A percentile compares a stretch with the other conserved stretches of the same genome.
Evolutionary conservation across 169 alveolate species (phyloP).

Genomic region (Plasmodium ovale): DNA sequence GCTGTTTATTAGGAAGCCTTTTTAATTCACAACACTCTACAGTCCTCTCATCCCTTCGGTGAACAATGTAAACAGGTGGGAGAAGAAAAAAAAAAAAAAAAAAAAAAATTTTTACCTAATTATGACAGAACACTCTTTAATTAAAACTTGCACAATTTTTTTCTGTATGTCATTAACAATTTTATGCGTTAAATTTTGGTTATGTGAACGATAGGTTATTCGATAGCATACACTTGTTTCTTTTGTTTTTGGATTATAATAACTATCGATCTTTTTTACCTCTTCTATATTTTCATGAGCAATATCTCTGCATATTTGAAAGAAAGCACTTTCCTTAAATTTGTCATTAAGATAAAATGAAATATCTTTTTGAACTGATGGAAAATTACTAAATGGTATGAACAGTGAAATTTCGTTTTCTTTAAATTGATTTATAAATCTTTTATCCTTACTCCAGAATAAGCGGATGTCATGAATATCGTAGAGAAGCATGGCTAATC

Average conservation of each 20-base stretch:
- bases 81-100: no score
- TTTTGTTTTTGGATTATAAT: slow-evolving; percentile 34
- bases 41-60: no score
- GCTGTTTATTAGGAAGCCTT: no score
- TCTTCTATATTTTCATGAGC: slow-evolving; percentile 70
- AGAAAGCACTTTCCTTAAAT: slow-evolving; percentile 15
- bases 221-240: slow-evolving; percentile 82
- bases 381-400: slow-evolving; percentile 82
- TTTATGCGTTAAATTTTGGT: slow-evolving; percentile 83
- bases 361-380: slow-evolving; percentile 81
- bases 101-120: no score
- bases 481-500: slow-evolving; percentile 93
- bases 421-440: slow-evolving; percentile 89
- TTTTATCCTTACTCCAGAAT: slow-evolving; percentile 92
- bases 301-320: slow-evolving; percentile 74
- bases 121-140: slow-evolving; percentile 23
- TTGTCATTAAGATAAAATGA: slow-evolving; percentile 79
- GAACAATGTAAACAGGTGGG: no score
- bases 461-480: slow-evolving; percentile 92
- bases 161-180: slow-evolving; percentile 80
- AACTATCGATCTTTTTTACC: slow-evolving; percentile 60
- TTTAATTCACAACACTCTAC: no score
- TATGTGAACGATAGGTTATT: slow-evolving; percentile 81
- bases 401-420: slow-evolving; percentile 75
- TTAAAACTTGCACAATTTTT: slow-evolving; percentile 35